These are phyloP conservation scores for Niveomyces coronatus DNA, from an alignment of 2,329 filamentous ascomycete genomes.

Conservation along the genomic window DNA sequence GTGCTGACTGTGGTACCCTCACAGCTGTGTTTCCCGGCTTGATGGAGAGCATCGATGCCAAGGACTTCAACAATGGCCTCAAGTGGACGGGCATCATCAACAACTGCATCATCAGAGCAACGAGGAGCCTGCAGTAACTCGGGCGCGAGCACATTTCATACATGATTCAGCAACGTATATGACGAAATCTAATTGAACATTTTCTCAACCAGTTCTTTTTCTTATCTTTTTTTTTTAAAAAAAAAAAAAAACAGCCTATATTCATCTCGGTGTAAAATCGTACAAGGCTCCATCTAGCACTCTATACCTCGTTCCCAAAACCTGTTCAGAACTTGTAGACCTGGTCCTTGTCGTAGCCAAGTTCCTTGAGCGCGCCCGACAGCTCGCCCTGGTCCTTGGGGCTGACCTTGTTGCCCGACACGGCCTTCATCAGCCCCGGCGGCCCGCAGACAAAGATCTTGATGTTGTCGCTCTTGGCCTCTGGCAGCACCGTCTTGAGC, in stretches of 20 bases:
- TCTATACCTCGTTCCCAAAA: too few species aligned
- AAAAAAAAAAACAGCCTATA: too few species aligned
- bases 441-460: conserved; percentile 97
- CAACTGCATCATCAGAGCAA: conserved; percentile 36
- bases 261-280: too few species aligned
- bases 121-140: conserved; percentile 26
- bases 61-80: conserved; percentile 46
- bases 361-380: conserved; percentile 66
- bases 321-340: conserved; percentile 88
- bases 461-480: conserved; percentile 83
- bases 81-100: conserved; percentile 52
- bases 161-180: neutral
- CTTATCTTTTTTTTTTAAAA: too few species aligned
- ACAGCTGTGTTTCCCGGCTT: conserved; percentile 52
- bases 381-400: conserved; percentile 93
- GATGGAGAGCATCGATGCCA: conserved; percentile 50
- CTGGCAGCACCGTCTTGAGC: conserved; percentile 87
- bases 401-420: conserved; percentile 82
- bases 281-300: too few species aligned
- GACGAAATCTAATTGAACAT: neutral
- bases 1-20: conserved; percentile 8
- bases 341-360: conserved; percentile 63
- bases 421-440: conserved; percentile 83
- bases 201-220: too few species aligned
- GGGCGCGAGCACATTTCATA: neutral